These are phyloP conservation scores for Nicotiana tabacum DNA, from an alignment of 257 asterid genomes.

Conservation along the genomic window DNA sequence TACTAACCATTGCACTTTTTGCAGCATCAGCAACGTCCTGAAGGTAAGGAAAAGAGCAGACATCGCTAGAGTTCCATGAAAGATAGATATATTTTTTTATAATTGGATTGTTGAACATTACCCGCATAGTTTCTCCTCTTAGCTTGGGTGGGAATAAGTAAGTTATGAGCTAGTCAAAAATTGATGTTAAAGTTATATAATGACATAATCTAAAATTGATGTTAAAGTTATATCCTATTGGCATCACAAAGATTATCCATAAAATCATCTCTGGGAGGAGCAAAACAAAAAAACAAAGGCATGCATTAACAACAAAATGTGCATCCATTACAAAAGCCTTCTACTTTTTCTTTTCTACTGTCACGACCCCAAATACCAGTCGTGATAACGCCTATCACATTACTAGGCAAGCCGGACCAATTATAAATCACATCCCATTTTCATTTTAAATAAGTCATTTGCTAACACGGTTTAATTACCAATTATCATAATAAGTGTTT, in stretches of 20 bases:
- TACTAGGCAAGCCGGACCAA: too few species aligned
- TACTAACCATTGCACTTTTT: conserved; percentile 37
- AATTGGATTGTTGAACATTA: conserved; percentile 10
- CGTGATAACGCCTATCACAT: too few species aligned
- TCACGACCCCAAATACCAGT: too few species aligned
- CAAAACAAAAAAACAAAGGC: too few species aligned
- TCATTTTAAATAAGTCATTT: too few species aligned
- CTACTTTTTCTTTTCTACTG: background rate
- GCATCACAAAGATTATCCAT: background rate
- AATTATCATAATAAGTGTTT: too few species aligned
- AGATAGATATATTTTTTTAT: background rate
- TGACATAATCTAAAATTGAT: too few species aligned
- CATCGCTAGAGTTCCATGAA: background rate
- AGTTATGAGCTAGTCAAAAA: background rate
- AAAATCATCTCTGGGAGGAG: background rate
- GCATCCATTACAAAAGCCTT: background rate
- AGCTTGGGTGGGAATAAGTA: conserved; percentile 61
- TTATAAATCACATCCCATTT: too few species aligned
- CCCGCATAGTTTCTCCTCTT: conserved; percentile 96
- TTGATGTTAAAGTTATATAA: background rate
- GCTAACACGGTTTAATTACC: too few species aligned
- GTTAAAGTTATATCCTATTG: background rate
- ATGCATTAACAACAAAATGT: background rate
- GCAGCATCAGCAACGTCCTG: conserved; percentile 92
- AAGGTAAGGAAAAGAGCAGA: conserved; percentile 3